These are phyloP conservation scores for Ascochyta clinopodiicola DNA, from an alignment of 2,329 filamentous ascomycete species.

Conservation along the genomic window DNA sequence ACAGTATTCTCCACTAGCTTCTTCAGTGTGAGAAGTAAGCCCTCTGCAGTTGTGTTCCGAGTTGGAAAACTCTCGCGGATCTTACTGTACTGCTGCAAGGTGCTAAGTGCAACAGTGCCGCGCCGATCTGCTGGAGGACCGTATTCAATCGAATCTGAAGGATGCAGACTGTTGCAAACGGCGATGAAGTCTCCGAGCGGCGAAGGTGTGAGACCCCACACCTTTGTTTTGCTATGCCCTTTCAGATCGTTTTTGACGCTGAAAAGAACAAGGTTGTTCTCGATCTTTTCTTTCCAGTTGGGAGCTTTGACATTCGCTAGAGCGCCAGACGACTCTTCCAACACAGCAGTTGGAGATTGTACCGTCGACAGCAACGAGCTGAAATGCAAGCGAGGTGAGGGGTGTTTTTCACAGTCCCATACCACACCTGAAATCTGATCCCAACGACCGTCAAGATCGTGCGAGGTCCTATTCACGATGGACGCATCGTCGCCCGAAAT, in stretches of 20 bases:
- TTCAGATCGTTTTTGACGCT: constrained; percentile 59
- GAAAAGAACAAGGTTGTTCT: constrained; percentile 51
- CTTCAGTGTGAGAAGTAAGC: constrained; percentile 41
- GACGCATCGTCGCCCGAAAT: constrained; percentile 34
- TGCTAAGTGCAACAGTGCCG: constrained; percentile 46
- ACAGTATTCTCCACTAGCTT: constrained; percentile 43
- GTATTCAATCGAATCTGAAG: constrained; percentile 65
- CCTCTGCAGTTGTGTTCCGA: constrained; percentile 38
- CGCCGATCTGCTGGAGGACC: constrained; percentile 56
- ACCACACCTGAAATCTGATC: constrained; percentile 47
- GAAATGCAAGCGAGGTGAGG: constrained; percentile 42
- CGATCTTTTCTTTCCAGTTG: constrained; percentile 52
- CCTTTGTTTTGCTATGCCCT: constrained; percentile 56
- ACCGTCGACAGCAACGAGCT: constrained; percentile 47
- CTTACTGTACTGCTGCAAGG: constrained; percentile 25
- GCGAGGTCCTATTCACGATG: constrained; percentile 26
- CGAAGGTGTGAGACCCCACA: constrained; percentile 60
- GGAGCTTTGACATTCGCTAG: constrained; percentile 25
- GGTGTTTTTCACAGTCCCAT: constrained; percentile 38
- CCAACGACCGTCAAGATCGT: constrained; percentile 52
- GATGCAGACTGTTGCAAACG: constrained; percentile 60
- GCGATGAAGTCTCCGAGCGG: constrained; percentile 57
- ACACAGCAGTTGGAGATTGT: constrained; percentile 36
- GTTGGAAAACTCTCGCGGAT: constrained; percentile 26
- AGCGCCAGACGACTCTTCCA: constrained; percentile 32